Evolutionary conservation across 1,284 basidiomycete genomes (phyloP), one percentile per base, ranked within the genome.

Genomic region (Microbotryum saponariae): DNA sequence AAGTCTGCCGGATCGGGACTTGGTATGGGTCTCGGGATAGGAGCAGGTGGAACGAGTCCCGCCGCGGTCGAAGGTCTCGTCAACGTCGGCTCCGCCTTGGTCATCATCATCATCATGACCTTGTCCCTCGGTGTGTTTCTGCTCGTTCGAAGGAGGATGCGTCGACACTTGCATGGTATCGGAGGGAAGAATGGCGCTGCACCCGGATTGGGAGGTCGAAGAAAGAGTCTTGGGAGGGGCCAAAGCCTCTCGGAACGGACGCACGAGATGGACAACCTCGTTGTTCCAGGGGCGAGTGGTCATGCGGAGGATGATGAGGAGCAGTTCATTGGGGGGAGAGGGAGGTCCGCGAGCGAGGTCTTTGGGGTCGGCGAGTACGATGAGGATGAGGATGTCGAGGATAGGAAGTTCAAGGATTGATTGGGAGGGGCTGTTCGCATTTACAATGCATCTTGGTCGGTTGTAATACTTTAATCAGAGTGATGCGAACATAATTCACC

Each of bases 71-170:
- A 72, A 87, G 89, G 88, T 20, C 91, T 91, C 75, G 96, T 93
- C 76, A 94, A 96, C 68, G 88, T 90, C 23, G 89, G 89, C 12
- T 91, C 89, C 0, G 88, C 88, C 1, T 85, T 88, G 2, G 78
- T 94, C 27, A 84, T 96, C 37, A 80, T 97, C 46, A 73, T 89
- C 5, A 76, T 96, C 51, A 82, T 96, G 63, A 80, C 82, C 27
- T 73, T 85, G 12, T 81, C 79, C n/a, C 81, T 92, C 49, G 89
- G 84, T 0, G 76, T 80, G 20, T 89, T 86, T 75, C 75, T 91
- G 59, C 88, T 86, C 81, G 86, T 83, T 75, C 82, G 88, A 42
- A 56, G 50, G 29, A 69, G 25, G 63, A 71, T 45, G 68, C 66
- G 52, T 49, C 63, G 46, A 62, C 57, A 0, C 47, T 23, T 25